Evolutionary conservation across 441 rosid species (phyloP).

Genomic region (Hypseocharis bilobata): DNA sequence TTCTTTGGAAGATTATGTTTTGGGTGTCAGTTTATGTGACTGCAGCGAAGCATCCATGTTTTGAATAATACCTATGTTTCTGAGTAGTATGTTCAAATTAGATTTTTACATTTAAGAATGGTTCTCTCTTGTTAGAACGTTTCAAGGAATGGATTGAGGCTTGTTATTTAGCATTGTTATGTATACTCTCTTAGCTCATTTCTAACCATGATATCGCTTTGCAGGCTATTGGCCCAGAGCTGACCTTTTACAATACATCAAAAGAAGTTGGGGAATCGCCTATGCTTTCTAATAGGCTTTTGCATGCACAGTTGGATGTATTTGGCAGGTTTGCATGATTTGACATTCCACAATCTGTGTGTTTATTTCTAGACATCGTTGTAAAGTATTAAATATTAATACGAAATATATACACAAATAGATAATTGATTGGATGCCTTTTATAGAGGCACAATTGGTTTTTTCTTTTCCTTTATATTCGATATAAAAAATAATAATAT

Average conservation of each 20-base stretch:
- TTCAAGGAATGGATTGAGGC: neutral
- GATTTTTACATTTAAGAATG: neutral
- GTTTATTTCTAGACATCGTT: neutral
- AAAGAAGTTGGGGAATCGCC: conserved; percentile 62
- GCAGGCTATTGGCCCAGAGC: conserved; percentile 94
- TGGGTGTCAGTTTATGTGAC: neutral
- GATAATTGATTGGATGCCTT: neutral
- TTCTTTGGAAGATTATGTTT: neutral
- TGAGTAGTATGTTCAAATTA: neutral
- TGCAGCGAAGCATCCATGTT: too few species aligned
- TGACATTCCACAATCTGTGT: neutral
- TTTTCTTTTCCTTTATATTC: neutral
- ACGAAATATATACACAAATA: neutral
- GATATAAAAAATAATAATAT: neutral
- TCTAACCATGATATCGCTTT: conserved; percentile 24
- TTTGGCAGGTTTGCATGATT: conserved; percentile 43
- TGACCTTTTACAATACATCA: conserved; percentile 76
- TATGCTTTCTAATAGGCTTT: conserved; percentile 68
- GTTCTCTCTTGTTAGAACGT: neutral
- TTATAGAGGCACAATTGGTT: neutral
- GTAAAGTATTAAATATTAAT: neutral
- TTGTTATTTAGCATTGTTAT: conserved; percentile 8
- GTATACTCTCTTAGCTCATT: conserved; percentile 16
- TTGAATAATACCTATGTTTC: neutral
- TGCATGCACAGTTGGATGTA: conserved; percentile 87